phyloP scores from a whole-genome alignment of 345 rosid species.

The Lepidium africanum region DNA sequence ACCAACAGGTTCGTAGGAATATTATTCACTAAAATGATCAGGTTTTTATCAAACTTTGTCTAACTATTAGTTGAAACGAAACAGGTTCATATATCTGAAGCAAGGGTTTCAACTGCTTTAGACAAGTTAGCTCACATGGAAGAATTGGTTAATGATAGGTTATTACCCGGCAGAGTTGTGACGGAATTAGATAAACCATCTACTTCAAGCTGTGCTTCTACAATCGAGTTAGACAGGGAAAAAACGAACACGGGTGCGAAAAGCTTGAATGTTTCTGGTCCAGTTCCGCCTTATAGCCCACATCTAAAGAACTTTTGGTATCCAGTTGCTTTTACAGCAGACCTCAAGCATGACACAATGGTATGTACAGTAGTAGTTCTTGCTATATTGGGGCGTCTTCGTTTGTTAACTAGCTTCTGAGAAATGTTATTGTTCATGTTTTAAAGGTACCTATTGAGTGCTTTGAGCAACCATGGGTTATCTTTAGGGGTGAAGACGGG shows the following conservation, averaged over 20 bases:
- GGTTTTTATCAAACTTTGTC: background rate
- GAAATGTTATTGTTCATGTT: background rate
- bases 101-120: slow-evolving; percentile 83
- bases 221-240: slow-evolving; percentile 37
- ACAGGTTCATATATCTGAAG: slow-evolving; percentile 98
- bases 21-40: background rate
- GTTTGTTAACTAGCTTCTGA: background rate
- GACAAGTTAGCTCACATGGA: slow-evolving; percentile 97
- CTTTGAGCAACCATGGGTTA: slow-evolving; percentile 94
- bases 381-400: background rate
- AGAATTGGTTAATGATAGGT: slow-evolving; percentile 68
- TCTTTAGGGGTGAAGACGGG: slow-evolving; percentile 89
- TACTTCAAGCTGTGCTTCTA: slow-evolving; percentile 39
- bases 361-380: slow-evolving; percentile 29
- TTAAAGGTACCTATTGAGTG: slow-evolving; percentile 91
- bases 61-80: background rate
- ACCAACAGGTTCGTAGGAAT: slow-evolving; percentile 53
- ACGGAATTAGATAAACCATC: slow-evolving; percentile 36
- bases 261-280: slow-evolving; percentile 86
- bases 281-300: slow-evolving; percentile 70
- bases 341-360: slow-evolving; percentile 86
- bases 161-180: slow-evolving; percentile 56
- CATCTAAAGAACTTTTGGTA: slow-evolving; percentile 88
- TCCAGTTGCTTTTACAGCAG: slow-evolving; percentile 77
- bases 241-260: slow-evolving; percentile 46